Conservation (phyloP, 345 rosid species). For the Tarenaya hassleriana region DNA sequence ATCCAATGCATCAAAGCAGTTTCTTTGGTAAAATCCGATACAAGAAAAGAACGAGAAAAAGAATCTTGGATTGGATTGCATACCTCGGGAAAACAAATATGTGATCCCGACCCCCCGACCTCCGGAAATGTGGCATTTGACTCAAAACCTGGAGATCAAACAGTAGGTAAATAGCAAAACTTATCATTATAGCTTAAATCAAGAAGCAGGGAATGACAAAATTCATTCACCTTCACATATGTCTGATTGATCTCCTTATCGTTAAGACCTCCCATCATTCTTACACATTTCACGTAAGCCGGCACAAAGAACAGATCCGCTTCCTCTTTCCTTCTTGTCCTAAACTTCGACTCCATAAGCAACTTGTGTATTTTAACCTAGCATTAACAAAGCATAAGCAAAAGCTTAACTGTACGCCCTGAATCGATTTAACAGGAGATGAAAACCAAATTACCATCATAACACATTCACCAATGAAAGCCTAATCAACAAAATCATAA, state of each 20-base stretch:
- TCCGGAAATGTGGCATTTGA: conserved; percentile 89
- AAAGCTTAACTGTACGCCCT: neutral
- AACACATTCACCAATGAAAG: too few relatives aligned
- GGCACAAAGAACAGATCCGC: conserved; percentile 97
- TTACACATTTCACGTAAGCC: conserved; percentile 77
- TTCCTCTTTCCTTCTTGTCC: conserved; percentile 69
- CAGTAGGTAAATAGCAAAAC: neutral
- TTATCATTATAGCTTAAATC: too few relatives aligned
- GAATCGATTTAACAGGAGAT: too few relatives aligned
- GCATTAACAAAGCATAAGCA: conserved; percentile 17
- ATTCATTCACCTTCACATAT: conserved; percentile 59
- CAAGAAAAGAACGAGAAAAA: conserved; percentile 9
- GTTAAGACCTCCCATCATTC: conserved; percentile 88
- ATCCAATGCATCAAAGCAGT: conserved; percentile 6
- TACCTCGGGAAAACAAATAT: conserved; percentile 93
- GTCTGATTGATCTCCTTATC: conserved; percentile 87
- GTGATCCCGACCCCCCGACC: conserved; percentile 95
- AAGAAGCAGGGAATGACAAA: conserved; percentile 4
- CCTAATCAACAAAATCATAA: too few relatives aligned
- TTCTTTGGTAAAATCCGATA: neutral
- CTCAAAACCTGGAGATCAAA: conserved; percentile 51
- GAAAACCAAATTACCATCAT: too few relatives aligned
- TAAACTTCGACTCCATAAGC: conserved; percentile 53
- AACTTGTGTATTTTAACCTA: conserved; percentile 84
- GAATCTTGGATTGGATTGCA: neutral